Percentiles rank a stretch among this genome's conserved stretches.
Conservation (phyloP, 1,284 basidiomycete genomes). For the Inonotus hispidus region DNA sequence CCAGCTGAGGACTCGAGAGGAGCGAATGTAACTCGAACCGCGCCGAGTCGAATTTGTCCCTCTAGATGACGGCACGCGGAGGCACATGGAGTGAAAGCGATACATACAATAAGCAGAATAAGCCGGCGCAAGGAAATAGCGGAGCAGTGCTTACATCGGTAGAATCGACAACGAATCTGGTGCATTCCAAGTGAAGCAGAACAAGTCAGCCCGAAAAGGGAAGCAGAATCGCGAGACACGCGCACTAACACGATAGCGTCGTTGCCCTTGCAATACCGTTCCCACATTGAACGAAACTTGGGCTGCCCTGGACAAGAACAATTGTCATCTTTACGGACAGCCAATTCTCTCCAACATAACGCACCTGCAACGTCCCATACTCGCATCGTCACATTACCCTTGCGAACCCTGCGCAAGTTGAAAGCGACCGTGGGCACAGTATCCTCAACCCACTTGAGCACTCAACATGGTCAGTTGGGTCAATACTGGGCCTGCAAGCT, state of each 20-base stretch:
- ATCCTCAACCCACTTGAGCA: slow-evolving; percentile 78
- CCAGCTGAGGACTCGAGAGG: slow-evolving; percentile 66
- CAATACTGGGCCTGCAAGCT: background rate
- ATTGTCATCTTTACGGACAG: background rate
- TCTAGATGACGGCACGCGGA: slow-evolving; percentile 35
- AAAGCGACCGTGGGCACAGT: slow-evolving; percentile 93
- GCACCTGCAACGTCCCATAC: slow-evolving; percentile 91
- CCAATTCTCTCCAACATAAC: slow-evolving; percentile 20
- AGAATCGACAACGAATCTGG: slow-evolving; percentile 89
- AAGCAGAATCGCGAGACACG: slow-evolving; percentile 14
- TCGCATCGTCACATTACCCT: slow-evolving; percentile 88
- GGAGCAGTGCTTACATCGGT: slow-evolving; percentile 57
- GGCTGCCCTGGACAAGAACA: slow-evolving; percentile 64
- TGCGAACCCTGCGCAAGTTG: slow-evolving; percentile 80
- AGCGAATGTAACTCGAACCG: slow-evolving; percentile 89
- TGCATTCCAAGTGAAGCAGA: slow-evolving; percentile 16
- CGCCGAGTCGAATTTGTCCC: slow-evolving; percentile 79
- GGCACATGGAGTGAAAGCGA: background rate
- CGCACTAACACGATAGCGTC: slow-evolving; percentile 85
- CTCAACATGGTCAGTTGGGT: background rate
- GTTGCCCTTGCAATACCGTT: slow-evolving; percentile 91
- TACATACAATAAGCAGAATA: background rate
- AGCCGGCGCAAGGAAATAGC: background rate
- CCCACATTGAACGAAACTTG: slow-evolving; percentile 92
- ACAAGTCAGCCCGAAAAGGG: slow-evolving; percentile 4